phyloP scores from a whole-genome alignment of 352 stramenopile genomes.

The Globisporangium camurandrum region DNA sequence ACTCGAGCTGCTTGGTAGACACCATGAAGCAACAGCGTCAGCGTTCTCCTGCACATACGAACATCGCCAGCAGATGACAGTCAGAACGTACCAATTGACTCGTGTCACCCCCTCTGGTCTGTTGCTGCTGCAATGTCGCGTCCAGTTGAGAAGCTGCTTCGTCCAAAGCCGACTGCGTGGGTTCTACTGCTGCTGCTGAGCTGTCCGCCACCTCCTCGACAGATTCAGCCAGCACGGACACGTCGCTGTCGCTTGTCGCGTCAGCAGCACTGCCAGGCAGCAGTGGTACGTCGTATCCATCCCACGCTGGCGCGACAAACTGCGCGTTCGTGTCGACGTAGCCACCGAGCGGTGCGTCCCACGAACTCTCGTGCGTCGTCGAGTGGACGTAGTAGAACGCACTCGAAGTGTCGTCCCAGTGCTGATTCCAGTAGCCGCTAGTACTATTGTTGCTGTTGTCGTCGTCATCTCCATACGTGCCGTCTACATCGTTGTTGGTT shows the following conservation, averaged over 20 bases:
- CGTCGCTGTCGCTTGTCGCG: too few relatives aligned
- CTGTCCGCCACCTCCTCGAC: too few relatives aligned
- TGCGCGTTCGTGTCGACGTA: constrained; percentile 60
- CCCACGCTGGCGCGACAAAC: constrained; percentile 26
- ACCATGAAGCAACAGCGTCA: background rate
- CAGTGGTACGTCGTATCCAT: constrained; percentile 3
- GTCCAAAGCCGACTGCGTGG: constrained; percentile 4
- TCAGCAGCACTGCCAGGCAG: background rate
- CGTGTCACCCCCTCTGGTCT: constrained; percentile 5
- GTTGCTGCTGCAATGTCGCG: constrained; percentile 13
- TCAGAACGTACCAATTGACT: constrained; percentile 8
- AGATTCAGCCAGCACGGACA: too few relatives aligned
- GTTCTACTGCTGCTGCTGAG: background rate
- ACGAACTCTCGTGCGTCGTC: constrained; percentile 42
- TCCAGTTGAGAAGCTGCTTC: constrained; percentile 27
- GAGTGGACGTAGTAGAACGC: constrained; percentile 67
- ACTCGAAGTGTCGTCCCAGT: constrained; percentile 52
- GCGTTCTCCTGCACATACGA: background rate
- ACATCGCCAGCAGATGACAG: too few relatives aligned
- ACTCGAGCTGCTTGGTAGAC: constrained; percentile 27
- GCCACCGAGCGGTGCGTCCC: constrained; percentile 45
- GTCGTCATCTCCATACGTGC: too few relatives aligned
- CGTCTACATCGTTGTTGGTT: constrained; percentile 31
- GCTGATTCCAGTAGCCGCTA: constrained; percentile 45
- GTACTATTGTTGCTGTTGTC: background rate